Base-by-base conservation (phyloP, 208 protist genomes). In the Trypanosoma theileri region DNA sequence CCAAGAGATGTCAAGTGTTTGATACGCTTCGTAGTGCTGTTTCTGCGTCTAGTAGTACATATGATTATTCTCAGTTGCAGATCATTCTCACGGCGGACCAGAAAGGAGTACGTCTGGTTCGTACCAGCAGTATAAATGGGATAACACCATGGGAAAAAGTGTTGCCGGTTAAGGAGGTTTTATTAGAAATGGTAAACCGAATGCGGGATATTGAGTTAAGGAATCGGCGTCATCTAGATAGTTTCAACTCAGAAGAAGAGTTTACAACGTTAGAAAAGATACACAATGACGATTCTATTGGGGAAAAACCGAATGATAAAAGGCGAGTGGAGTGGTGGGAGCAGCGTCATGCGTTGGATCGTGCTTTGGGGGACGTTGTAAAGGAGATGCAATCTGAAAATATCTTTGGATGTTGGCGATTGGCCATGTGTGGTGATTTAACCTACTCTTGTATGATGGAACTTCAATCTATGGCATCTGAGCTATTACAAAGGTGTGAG, bases 401-500 rank as follows among this genome's bases (percentile, higher is more conserved):
- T 4, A 73, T 70, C 3, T 64, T 74, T 17, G 69, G 71, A 14
- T 73, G 74, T 35, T 75, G 62, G 70, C 70, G 70, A 10, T 42
- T 80, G 16, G 56, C 83, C 4, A 63, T 89, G 31, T 60, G 72
- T 16, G 82, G 86, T 7, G 69, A 79, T 45, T 69, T 74, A n/a
- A 42, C 73, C 45, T 17, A 19, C n/a, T 44, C 53, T 0, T 75
- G 80, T 31, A 48, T 51, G 1, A n/a, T 17, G 12, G 60, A 22
- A 35, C 42, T 84, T 22, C 54, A 56, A 12, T 40, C 48, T 16
- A 56, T 80, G 4, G 72, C 74, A 13, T 50, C 4, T 14, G 7
- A 56, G 16, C 66, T 88, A 22, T 63, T 79, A n/a, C 26, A 26
- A 0, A 21, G 0, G 0, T 59, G 80, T 22, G 26, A 40, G 17